Percentiles rank a stretch among this genome's conserved stretches.
Conservation (phyloP, 2,329 filamentous ascomycete genomes). For the Exophiala bonariae region DNA sequence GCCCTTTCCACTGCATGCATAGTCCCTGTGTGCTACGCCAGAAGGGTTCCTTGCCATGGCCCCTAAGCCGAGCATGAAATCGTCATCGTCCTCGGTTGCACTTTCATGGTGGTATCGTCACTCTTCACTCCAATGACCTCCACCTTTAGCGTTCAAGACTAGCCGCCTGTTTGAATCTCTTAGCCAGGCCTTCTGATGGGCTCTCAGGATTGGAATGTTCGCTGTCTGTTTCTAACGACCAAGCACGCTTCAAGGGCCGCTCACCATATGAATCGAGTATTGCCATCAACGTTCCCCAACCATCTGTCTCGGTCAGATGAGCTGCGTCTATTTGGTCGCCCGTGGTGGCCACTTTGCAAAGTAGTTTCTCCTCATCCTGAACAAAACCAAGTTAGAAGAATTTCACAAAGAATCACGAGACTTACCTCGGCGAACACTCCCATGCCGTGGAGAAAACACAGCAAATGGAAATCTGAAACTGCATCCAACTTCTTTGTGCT, state of each 20-base stretch:
- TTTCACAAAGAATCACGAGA: conserved; percentile 25
- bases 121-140: too few species aligned
- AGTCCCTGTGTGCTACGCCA: too few species aligned
- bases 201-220: conserved; percentile 48
- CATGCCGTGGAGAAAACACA: conserved; percentile 82
- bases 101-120: too few species aligned
- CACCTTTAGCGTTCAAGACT: conserved; percentile 21
- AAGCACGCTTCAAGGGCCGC: conserved; percentile 53
- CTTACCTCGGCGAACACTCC: conserved; percentile 81
- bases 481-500: conserved; percentile 65
- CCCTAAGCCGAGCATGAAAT: too few species aligned
- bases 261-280: conserved; percentile 94
- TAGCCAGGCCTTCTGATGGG: conserved; percentile 58
- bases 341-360: conserved; percentile 79
- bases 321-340: conserved; percentile 79
- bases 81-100: too few species aligned
- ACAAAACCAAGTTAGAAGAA: conserved; percentile 15
- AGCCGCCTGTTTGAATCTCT: conserved; percentile 61
- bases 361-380: conserved; percentile 84
- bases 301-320: conserved; percentile 80
- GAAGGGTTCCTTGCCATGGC: neutral
- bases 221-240: conserved; percentile 34
- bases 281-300: conserved; percentile 90
- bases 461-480: conserved; percentile 89
- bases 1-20: too few species aligned